These are phyloP conservation scores for Saturnispora zaruensis DNA, from an alignment of 805 yeast species.

Conservation along the genomic window DNA sequence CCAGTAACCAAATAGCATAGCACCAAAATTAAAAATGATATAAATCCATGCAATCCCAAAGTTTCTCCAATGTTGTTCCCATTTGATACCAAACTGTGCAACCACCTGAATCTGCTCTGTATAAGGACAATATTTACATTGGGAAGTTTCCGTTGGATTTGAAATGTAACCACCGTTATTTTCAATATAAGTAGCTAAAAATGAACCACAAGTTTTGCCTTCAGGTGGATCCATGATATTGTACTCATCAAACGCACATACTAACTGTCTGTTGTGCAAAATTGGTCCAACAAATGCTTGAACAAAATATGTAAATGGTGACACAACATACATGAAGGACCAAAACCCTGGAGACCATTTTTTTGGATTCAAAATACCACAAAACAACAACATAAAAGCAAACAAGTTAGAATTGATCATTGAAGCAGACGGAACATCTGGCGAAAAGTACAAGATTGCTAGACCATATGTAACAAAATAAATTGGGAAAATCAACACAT, in stretches of 20 bases:
- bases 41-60: constrained; percentile 54
- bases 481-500: constrained; percentile 35
- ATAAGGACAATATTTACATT: constrained; percentile 44
- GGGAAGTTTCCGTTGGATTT: constrained; percentile 38
- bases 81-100: constrained; percentile 34
- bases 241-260: constrained; percentile 41
- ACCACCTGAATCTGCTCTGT: constrained; percentile 39
- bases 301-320: constrained; percentile 64
- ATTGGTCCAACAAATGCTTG: constrained; percentile 45
- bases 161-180: constrained; percentile 46
- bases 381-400: constrained; percentile 52
- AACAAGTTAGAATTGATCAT: constrained; percentile 49
- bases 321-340: constrained; percentile 68
- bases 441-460: constrained; percentile 48
- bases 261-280: constrained; percentile 41
- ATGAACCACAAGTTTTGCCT: constrained; percentile 58
- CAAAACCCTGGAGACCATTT: constrained; percentile 65
- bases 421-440: constrained; percentile 59
- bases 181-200: constrained; percentile 35
- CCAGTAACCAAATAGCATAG: constrained; percentile 33
- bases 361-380: constrained; percentile 58
- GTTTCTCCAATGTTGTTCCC: constrained; percentile 52
- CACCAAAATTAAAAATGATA: constrained; percentile 42
- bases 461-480: constrained; percentile 45
- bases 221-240: constrained; percentile 43